Evolutionary conservation across 129 eudicot genomes (phyloP).

Genomic region (Lactuca sativa): DNA sequence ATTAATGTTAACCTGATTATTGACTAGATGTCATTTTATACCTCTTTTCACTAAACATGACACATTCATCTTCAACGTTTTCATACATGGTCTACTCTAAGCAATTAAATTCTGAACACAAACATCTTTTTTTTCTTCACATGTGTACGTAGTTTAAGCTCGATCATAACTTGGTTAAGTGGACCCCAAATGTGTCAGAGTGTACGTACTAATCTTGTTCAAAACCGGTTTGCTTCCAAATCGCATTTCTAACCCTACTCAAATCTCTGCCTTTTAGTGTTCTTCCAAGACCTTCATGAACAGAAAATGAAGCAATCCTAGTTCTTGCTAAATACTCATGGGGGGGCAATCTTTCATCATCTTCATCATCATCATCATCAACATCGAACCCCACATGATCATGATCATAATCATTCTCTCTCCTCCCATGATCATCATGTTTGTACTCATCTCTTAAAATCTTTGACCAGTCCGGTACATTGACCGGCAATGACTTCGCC

Average conservation of each 20-base stretch:
- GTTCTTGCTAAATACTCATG: constrained; percentile 83
- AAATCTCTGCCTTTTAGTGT: constrained; percentile 82
- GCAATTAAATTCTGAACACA: neutral
- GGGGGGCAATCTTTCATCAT: constrained; percentile 59
- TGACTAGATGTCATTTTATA: constrained; percentile 17
- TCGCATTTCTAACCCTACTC: constrained; percentile 84
- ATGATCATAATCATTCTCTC: constrained; percentile 23
- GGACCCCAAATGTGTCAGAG: constrained; percentile 3
- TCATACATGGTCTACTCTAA: neutral
- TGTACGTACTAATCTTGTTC: constrained; percentile 33
- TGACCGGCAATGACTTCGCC: constrained; percentile 67
- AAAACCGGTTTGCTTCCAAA: constrained; percentile 91
- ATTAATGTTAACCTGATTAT: constrained; percentile 31
- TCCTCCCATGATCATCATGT: constrained; percentile 18
- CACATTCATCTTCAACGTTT: constrained; percentile 1
- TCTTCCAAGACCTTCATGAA: constrained; percentile 86
- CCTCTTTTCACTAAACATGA: constrained; percentile 19
- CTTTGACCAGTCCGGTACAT: constrained; percentile 85
- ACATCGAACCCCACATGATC: constrained; percentile 11
- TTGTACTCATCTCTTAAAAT: constrained; percentile 62
- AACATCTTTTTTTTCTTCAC: neutral
- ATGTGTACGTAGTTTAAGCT: neutral
- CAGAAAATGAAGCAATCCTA: constrained; percentile 69
- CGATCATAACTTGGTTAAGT: neutral
- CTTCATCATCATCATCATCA: constrained; percentile 33